Evolutionary conservation across 768 basidiomycete species (phyloP), one percentile per base, ranked within the genome.

Genomic region (Flagelloscypha sp.): DNA sequence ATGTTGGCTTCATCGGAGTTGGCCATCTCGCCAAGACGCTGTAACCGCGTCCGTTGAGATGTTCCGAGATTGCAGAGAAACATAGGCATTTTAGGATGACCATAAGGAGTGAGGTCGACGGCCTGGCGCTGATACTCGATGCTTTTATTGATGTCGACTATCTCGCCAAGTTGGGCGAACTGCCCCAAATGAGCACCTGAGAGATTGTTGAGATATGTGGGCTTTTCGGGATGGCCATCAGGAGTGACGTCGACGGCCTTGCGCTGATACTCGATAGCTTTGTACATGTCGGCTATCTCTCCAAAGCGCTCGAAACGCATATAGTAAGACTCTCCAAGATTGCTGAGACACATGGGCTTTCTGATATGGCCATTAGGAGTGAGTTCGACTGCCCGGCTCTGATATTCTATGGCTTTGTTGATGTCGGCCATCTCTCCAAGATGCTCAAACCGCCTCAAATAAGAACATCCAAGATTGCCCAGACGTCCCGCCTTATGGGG

Each of bases 281-380:
- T 48, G 11, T 59, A 38, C n/a, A 61, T 27, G 37, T 57, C 56
- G 11, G 43, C 33, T 13, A 36, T 35, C 13, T 42, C 34, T 59
- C 51, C 15, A 57, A 34, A 20, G 30, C 28, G 25, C 30, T 41
- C 24, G 19, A 45, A 37, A 18, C 45, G 44, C 37, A 13, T 28
- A 19, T 15, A 13, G 11, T 28, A 23, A 12, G 28, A 32, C 12
- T 12, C 20, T 13, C 42, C 35, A 27, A 41, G 39, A 22, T 36
- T 33, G 16, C 32, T 30, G 12, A 44, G 27, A 19, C n/a, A 30
- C 18, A 8, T 17, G 18, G 41, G 25, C n/a, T 18, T 41, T 19
- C 21, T 17, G 12, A 37, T 22, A 28, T 46, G 37, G 8, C 38
- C 39, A 3, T 44, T 38, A 4, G 31, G 37, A 11, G 24, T 41